Conservation (phyloP, 352 stramenopile species). For the Pythium brassicae region DNA sequence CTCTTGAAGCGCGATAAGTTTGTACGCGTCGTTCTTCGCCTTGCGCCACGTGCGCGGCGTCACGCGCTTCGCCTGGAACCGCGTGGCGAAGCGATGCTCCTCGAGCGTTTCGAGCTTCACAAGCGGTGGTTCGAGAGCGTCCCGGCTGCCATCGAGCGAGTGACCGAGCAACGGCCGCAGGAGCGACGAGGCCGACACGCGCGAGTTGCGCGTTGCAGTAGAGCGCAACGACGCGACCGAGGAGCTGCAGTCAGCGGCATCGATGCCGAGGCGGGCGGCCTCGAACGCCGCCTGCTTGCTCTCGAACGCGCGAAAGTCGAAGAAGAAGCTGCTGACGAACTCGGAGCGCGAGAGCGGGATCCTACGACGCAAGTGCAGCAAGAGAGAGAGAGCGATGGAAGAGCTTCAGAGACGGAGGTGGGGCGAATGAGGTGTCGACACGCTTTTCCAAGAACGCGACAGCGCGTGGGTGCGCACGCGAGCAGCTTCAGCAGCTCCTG, state of each 20-base stretch:
- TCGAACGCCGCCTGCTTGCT: conserved; percentile 6
- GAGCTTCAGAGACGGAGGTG: neutral
- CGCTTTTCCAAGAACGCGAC: neutral
- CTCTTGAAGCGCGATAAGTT: conserved; percentile 24
- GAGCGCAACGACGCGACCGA: conserved; percentile 15
- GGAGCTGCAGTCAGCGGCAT: conserved; percentile 19
- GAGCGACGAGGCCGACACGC: neutral
- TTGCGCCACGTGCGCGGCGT: conserved; percentile 36
- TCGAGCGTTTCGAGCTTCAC: conserved; percentile 41
- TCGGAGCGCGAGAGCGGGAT: conserved; percentile 8
- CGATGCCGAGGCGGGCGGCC: neutral
- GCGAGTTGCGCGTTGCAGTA: conserved; percentile 11
- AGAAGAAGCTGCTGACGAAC: conserved; percentile 12
- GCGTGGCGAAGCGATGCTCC: conserved; percentile 46
- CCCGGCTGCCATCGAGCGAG: neutral
- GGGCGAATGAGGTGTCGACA: neutral
- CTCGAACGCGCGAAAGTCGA: conserved; percentile 14
- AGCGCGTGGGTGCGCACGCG: conserved; percentile 2
- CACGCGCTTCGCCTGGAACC: conserved; percentile 44
- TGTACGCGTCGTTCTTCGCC: conserved; percentile 20
- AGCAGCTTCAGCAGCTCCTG: conserved; percentile 19
- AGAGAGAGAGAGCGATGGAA: too few relatives aligned
- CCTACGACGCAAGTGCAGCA: neutral
- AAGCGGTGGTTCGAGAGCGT: conserved; percentile 6
- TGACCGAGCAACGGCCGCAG: neutral